These are phyloP conservation scores for Vitis cinerea DNA, from an alignment of 164 flowering plant species.

Conservation along the genomic window DNA sequence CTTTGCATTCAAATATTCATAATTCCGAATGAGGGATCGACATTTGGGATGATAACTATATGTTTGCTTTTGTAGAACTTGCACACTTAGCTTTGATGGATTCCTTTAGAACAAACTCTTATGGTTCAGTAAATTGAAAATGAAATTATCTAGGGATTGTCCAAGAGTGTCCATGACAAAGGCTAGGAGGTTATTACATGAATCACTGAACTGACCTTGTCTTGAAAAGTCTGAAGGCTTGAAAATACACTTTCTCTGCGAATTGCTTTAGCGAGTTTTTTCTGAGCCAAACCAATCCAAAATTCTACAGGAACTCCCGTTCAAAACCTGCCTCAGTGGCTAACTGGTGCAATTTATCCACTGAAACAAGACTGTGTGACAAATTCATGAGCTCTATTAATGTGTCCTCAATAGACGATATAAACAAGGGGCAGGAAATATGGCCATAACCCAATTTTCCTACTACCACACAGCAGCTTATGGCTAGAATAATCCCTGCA, in stretches of 20 bases:
- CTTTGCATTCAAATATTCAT: too few relatives aligned
- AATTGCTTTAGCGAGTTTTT: constrained; percentile 51
- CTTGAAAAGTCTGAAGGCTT: constrained; percentile 17
- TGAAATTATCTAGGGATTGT: too few relatives aligned
- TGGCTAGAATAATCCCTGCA: constrained; percentile 60
- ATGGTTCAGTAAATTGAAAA: too few relatives aligned
- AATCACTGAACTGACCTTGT: constrained; percentile 37
- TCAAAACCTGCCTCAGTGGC: constrained; percentile 65
- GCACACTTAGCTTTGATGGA: too few relatives aligned
- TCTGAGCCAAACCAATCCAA: constrained; percentile 60
- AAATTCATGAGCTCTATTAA: constrained; percentile 45
- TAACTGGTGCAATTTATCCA: constrained; percentile 45
- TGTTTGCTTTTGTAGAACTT: too few relatives aligned
- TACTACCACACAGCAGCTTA: constrained; percentile 53
- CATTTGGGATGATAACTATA: too few relatives aligned
- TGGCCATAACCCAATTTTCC: constrained; percentile 46
- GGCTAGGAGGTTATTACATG: not conserved
- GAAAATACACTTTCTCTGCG: constrained; percentile 37
- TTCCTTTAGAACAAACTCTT: too few relatives aligned
- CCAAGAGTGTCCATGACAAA: too few relatives aligned
- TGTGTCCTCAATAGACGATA: constrained; percentile 32
- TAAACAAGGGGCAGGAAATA: constrained; percentile 32
- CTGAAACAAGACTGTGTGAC: constrained; percentile 34
- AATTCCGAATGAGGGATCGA: too few relatives aligned
- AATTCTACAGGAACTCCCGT: constrained; percentile 54